phyloP scores from a whole-genome alignment of 495 filamentous ascomycete genomes.

The Aspergillus steynii region DNA sequence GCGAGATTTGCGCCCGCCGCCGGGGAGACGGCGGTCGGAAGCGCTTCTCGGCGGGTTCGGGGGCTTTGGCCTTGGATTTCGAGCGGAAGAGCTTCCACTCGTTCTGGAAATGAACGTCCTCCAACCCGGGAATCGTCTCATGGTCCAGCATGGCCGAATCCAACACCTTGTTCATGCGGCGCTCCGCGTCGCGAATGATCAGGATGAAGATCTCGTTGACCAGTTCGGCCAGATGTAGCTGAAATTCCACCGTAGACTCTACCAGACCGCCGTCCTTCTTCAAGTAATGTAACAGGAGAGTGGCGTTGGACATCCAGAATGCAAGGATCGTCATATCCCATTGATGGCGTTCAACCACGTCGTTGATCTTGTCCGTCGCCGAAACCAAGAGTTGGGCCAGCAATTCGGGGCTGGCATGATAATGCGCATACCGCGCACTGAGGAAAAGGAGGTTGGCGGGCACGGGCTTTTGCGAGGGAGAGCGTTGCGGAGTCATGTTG shows the following conservation, averaged over 20 bases:
- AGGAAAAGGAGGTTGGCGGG: conserved; percentile 97
- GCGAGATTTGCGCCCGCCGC: conserved; percentile 84
- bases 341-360: conserved; percentile 88
- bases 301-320: conserved; percentile 99
- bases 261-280: conserved; percentile 89
- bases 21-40: conserved; percentile 95
- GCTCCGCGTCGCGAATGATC: conserved; percentile 97
- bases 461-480: conserved; percentile 94
- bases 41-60: conserved; percentile 84
- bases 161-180: conserved; percentile 93
- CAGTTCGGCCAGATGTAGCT: conserved; percentile 88
- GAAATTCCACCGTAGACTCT: conserved; percentile 82
- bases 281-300: conserved; percentile 89
- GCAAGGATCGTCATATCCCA: conserved; percentile 99
- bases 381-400: conserved; percentile 76
- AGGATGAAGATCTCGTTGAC: conserved; percentile 99
- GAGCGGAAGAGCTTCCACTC: conserved; percentile 96
- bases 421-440: conserved; percentile 93
- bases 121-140: conserved; percentile 96
- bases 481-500: conserved; percentile 95
- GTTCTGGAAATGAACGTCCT: conserved; percentile 93
- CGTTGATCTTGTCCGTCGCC: conserved; percentile 95
- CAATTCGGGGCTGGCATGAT: conserved; percentile 87
- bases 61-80: conserved; percentile 81
- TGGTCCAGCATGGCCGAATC: conserved; percentile 94